A percentile compares a stretch with the other conserved stretches of the same genome.
phyloP scores from a whole-genome alignment of 1,139 yeast species.

The Kodamaea sp. region DNA sequence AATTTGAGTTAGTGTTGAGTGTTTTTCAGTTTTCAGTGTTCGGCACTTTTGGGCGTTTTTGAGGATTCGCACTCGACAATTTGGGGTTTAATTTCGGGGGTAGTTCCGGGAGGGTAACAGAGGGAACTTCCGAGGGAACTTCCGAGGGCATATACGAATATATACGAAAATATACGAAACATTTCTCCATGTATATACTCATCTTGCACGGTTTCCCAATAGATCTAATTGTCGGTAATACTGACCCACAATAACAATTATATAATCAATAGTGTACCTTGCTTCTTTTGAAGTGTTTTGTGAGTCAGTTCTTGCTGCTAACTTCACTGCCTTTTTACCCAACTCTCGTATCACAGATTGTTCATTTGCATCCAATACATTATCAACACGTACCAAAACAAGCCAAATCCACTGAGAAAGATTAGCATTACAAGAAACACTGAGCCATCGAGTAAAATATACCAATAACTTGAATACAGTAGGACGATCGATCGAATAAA shows the following conservation, averaged over 20 bases:
- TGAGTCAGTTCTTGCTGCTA: constrained; percentile 14
- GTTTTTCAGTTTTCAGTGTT: no score
- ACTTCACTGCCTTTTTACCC: constrained; percentile 37
- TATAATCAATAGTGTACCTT: constrained; percentile 29
- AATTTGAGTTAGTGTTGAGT: not conserved
- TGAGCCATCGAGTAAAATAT: constrained; percentile 39
- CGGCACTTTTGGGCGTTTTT: no score
- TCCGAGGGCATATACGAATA: no score
- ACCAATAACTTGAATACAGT: constrained; percentile 34
- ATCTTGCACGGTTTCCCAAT: constrained; percentile 5
- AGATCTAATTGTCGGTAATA: constrained; percentile 41
- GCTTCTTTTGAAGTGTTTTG: constrained; percentile 12
- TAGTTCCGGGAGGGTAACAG: no score
- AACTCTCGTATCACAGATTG: constrained; percentile 34
- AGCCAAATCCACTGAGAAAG: constrained; percentile 39
- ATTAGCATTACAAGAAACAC: constrained; percentile 25
- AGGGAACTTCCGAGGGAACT: no score
- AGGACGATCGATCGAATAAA: constrained; percentile 26
- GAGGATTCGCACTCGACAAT: no score
- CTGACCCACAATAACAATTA: constrained; percentile 29
- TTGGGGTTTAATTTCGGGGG: no score
- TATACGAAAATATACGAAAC: no score
- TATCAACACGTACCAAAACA: constrained; percentile 34
- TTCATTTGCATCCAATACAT: constrained; percentile 32
- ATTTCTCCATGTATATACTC: no score